Base-by-base conservation (phyloP, 164 flowering plant genomes). In the Vitis rupestris region DNA sequence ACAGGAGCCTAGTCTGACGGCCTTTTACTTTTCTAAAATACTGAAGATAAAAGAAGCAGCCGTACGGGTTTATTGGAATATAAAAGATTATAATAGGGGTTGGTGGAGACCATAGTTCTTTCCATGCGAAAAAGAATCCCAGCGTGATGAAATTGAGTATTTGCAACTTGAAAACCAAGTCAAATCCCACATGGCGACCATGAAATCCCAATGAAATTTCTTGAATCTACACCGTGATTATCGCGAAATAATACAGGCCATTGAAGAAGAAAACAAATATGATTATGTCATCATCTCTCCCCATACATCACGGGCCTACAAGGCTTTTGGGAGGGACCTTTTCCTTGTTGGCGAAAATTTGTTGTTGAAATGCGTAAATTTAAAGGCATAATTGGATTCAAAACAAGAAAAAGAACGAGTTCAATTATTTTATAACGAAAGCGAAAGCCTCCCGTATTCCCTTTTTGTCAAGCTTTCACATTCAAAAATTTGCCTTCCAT, bases 201-300 rank as follows among this genome's bases (percentile, higher is more conserved):
- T 15, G 3, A 12, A 19, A 31, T 47, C 11, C 29, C 16, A 10
- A 15, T 8, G 48, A 11, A 52, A 58, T 61, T 50, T 58, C 30
- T 49, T 56, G 67, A 61, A 65, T 64, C 27, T 53, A 49, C 65
- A 63, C 77, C 81, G 81, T 64, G 78, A 74, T 78, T 71, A 60
- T 16, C 81, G 81, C 55, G 10, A 55, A 49, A 59, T 27, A 50
- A 37, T 37, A 37, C 27, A 37, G 4, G 44, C 49, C 5, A 16
- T 59, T 17, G 3, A 5, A 37, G 6, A 48, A 1, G 50, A 69
- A 53, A 54, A 30, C 10, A 44, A 62, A 69, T 14, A 50, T 30
- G 72, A 63, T 53, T 54, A 53, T 17, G 17, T 61, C n/a, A 62
- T 62, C 72, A 37, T 54, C 2, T 16, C 11, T 15, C 47, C 72